Evolutionary conservation across 106 monocot species (phyloP).

Genomic region (Platanthera zijinensis): DNA sequence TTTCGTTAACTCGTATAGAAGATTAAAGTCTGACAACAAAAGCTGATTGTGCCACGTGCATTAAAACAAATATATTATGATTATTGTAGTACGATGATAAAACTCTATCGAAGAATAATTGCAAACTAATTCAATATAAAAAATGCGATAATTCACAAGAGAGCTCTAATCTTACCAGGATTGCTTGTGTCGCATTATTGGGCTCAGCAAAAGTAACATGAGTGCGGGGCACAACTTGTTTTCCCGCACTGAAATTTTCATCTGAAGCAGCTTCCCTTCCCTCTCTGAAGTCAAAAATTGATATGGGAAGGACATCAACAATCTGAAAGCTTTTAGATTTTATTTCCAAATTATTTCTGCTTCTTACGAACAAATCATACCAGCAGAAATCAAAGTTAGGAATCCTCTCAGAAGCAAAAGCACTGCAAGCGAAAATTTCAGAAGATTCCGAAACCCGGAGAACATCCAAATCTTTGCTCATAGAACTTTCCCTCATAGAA

Average conservation of each 20-base stretch:
- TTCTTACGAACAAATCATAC: not conserved
- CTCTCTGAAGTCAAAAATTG: not conserved
- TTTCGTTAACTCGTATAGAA: not conserved
- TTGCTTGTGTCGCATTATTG: not conserved
- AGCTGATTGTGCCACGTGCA: not conserved
- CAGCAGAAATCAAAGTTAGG: not conserved
- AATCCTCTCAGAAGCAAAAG: no score
- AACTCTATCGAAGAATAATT: not conserved
- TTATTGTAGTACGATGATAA: not conserved
- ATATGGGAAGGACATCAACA: not conserved
- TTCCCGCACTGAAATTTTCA: not conserved
- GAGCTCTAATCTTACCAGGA: not conserved
- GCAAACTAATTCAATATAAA: not conserved
- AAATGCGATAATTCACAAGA: not conserved
- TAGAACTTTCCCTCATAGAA: not conserved
- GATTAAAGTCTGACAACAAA: not conserved
- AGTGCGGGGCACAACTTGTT: not conserved
- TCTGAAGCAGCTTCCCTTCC: constrained; percentile 1
- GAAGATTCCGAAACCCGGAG: not conserved
- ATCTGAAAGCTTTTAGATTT: not conserved
- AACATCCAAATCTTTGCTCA: not conserved
- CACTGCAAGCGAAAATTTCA: no score
- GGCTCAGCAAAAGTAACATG: not conserved
- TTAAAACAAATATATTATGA: not conserved
- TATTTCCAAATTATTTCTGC: not conserved